phyloP scores from a whole-genome alignment of 306 rosid species.

The Cicer bijugum region DNA sequence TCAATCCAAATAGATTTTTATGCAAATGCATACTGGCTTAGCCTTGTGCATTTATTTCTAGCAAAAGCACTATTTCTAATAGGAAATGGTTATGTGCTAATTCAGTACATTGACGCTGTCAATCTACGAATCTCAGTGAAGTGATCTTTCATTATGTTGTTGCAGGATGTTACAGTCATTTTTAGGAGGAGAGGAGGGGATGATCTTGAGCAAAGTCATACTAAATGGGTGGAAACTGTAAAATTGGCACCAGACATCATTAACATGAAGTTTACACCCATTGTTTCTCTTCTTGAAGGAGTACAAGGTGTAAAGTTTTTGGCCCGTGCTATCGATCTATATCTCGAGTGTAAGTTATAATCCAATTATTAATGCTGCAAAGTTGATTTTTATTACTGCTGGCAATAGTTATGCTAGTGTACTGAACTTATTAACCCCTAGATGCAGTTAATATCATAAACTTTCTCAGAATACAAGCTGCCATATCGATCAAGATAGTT shows the following conservation, averaged over 20 bases:
- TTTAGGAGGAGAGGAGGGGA: constrained; percentile 99
- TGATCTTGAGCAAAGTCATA: constrained; percentile 95
- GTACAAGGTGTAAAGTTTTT: constrained; percentile 82
- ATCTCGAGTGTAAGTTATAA: constrained; percentile 80
- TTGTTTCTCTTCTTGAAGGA: constrained; percentile 88
- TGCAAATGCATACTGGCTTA: constrained; percentile 28
- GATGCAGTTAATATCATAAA: background rate
- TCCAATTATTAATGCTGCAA: constrained; percentile 27
- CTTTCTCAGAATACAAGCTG: constrained; percentile 5
- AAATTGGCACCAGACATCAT: constrained; percentile 86
- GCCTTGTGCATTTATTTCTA: constrained; percentile 34
- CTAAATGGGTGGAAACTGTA: constrained; percentile 89
- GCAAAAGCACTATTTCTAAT: background rate
- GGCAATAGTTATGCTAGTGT: background rate
- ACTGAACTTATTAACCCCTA: constrained; percentile 3
- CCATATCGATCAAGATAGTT: constrained; percentile 9
- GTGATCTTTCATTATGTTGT: constrained; percentile 41
- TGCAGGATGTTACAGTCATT: constrained; percentile 96
- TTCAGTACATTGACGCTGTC: constrained; percentile 22
- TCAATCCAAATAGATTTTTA: background rate
- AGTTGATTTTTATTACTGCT: constrained; percentile 33
- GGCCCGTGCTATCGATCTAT: constrained; percentile 85
- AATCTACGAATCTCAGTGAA: constrained; percentile 17
- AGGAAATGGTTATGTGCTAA: constrained; percentile 16
- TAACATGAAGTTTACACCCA: constrained; percentile 93